Evolutionary conservation across 1,284 basidiomycete genomes (phyloP).

Genomic region (Termitomyces sp.): DNA sequence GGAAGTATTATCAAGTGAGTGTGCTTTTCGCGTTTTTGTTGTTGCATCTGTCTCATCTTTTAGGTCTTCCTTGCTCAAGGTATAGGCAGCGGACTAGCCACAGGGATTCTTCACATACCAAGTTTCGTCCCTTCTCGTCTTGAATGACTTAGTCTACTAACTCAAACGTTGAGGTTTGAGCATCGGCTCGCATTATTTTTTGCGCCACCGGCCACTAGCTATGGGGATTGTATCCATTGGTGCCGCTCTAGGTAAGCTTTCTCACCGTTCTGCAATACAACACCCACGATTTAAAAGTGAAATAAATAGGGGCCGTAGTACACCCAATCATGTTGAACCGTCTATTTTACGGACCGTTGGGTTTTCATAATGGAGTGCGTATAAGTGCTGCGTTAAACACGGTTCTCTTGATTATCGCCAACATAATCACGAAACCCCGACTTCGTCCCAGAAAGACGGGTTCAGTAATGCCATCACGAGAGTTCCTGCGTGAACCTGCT

Average conservation of each 20-base stretch:
- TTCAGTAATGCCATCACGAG: constrained; percentile 3
- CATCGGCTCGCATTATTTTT: constrained; percentile 7
- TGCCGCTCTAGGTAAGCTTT: constrained; percentile 4
- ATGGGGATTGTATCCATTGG: constrained; percentile 7
- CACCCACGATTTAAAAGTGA: too few relatives aligned
- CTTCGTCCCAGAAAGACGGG: constrained; percentile 29
- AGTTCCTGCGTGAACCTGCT: constrained; percentile 31
- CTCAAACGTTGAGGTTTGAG: not conserved
- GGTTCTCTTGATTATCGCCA: constrained; percentile 37
- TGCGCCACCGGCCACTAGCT: constrained; percentile 2
- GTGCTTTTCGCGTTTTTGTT: not conserved
- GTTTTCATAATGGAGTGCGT: constrained; percentile 40
- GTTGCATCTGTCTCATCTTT: not conserved
- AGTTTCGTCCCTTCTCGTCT: not conserved
- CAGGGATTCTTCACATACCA: constrained; percentile 9
- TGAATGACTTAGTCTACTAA: not conserved
- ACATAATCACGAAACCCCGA: constrained; percentile 37
- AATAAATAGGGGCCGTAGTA: constrained; percentile 33
- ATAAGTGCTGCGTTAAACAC: constrained; percentile 38
- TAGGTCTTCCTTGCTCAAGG: constrained; percentile 13
- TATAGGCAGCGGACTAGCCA: constrained; percentile 8
- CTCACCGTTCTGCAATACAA: not conserved
- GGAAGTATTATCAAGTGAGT: constrained; percentile 11
- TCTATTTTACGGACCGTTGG: constrained; percentile 33
- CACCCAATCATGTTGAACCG: constrained; percentile 48